Percentiles rank a stretch among this genome's conserved stretches.
phyloP scores from a whole-genome alignment of 352 stramenopile species.

The Pythium sp. region DNA sequence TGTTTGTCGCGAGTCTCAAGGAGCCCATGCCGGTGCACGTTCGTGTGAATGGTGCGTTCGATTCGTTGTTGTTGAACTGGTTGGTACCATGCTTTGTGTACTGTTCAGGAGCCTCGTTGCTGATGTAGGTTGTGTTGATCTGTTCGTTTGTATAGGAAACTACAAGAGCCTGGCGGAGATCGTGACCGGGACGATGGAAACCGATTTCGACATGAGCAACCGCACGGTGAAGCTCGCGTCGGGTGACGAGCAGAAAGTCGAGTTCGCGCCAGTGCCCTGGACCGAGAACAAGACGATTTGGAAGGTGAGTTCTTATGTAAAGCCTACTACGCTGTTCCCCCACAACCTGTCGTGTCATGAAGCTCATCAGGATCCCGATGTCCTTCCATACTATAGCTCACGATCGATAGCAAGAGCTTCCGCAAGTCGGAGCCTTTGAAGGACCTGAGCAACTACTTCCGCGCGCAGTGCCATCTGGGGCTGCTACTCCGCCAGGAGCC shows the following conservation, averaged over 20 bases:
- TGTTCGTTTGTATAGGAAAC: slow-evolving; percentile 31
- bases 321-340: background rate
- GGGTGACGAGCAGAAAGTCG: slow-evolving; percentile 51
- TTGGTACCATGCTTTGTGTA: background rate
- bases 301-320: slow-evolving; percentile 38
- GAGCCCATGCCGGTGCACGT: slow-evolving; percentile 80
- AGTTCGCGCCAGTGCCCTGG: slow-evolving; percentile 69
- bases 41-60: slow-evolving; percentile 69
- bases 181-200: slow-evolving; percentile 64
- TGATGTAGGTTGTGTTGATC: no score
- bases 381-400: slow-evolving; percentile 22
- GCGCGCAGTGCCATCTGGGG: slow-evolving; percentile 83
- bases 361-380: background rate
- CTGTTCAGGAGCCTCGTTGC: background rate
- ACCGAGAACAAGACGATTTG: slow-evolving; percentile 61
- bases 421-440: slow-evolving; percentile 86
- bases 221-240: slow-evolving; percentile 56
- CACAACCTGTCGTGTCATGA: background rate
- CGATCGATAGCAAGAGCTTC: slow-evolving; percentile 75
- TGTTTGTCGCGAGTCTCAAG: slow-evolving; percentile 77
- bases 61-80: background rate
- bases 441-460: slow-evolving; percentile 91
- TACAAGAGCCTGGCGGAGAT: slow-evolving; percentile 80
- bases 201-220: slow-evolving; percentile 63
- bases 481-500: slow-evolving; percentile 94